These are phyloP conservation scores for Obelidium mucronatum DNA, from an alignment of 192 early-diverging fungal genomes.

Conservation along the genomic window DNA sequence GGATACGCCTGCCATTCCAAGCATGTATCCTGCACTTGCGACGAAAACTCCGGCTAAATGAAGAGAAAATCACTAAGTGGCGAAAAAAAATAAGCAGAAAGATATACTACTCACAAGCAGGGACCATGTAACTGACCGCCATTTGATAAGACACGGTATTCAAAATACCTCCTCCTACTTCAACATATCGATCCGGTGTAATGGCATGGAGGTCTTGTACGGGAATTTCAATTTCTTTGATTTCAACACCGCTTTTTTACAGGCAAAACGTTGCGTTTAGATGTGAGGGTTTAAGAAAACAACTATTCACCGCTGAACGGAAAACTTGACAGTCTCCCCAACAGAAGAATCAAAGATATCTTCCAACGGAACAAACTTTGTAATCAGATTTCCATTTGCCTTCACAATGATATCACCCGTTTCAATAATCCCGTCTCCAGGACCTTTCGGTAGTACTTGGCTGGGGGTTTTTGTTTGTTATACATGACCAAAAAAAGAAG, in stretches of 20 bases:
- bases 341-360: conserved; percentile 65
- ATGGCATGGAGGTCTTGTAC: conserved; percentile 53
- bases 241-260: conserved; percentile 56
- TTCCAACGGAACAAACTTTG: conserved; percentile 76
- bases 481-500: neutral
- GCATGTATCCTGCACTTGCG: conserved; percentile 51
- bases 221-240: conserved; percentile 45
- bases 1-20: conserved; percentile 49
- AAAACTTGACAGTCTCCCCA: conserved; percentile 28
- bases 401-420: conserved; percentile 50
- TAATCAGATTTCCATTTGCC: conserved; percentile 62
- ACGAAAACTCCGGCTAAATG: conserved; percentile 43
- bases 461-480: neutral
- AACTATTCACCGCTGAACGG: conserved; percentile 30
- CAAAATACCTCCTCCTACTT: conserved; percentile 80
- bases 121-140: conserved; percentile 49
- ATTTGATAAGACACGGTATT: conserved; percentile 61
- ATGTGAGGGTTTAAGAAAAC: neutral
- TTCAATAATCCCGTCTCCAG: conserved; percentile 67
- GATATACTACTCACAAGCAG: conserved; percentile 22
- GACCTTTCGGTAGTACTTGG: conserved; percentile 64
- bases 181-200: conserved; percentile 82
- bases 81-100: neutral
- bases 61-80: neutral
- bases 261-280: neutral